Conservation (phyloP, 371 early-diverging fungal species). For the Mortierella sp. region DNA sequence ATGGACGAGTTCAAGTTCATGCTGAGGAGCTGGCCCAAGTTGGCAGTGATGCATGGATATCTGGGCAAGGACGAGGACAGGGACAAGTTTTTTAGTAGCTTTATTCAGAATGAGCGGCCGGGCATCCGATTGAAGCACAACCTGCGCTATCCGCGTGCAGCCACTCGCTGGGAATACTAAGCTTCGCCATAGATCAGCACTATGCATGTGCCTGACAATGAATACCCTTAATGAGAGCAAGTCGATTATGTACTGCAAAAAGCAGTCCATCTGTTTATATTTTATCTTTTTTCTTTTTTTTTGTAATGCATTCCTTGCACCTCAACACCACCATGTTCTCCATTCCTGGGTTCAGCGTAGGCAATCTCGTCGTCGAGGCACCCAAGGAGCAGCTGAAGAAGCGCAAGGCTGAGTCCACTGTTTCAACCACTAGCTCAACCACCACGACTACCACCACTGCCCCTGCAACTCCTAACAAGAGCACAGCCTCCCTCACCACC, state of each 20-base stretch:
- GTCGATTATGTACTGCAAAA: too few species aligned
- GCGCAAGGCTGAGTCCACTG: conserved; percentile 37
- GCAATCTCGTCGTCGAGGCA: conserved; percentile 48
- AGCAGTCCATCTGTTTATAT: background rate
- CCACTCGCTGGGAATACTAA: background rate
- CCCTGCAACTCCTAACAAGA: background rate
- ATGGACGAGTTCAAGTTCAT: conserved; percentile 41
- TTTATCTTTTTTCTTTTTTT: conserved; percentile 13
- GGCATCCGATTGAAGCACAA: conserved; percentile 15
- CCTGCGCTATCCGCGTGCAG: conserved; percentile 11
- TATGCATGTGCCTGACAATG: too few species aligned
- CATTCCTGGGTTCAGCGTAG: conserved; percentile 53
- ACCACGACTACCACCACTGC: conserved; percentile 1
- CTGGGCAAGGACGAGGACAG: conserved; percentile 16
- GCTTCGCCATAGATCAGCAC: too few species aligned
- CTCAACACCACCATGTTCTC: conserved; percentile 32
- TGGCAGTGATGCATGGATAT: conserved; percentile 21
- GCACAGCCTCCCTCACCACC: background rate
- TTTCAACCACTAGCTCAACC: background rate
- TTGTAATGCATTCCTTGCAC: background rate
- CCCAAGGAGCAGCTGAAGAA: conserved; percentile 54
- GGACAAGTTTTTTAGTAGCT: conserved; percentile 19
- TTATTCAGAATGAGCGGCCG: conserved; percentile 22
- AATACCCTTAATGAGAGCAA: too few species aligned
- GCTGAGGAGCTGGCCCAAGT: conserved; percentile 30